Evolutionary conservation across 192 early-diverging fungal genomes (phyloP).

Genomic region (Linderina pennispora): DNA sequence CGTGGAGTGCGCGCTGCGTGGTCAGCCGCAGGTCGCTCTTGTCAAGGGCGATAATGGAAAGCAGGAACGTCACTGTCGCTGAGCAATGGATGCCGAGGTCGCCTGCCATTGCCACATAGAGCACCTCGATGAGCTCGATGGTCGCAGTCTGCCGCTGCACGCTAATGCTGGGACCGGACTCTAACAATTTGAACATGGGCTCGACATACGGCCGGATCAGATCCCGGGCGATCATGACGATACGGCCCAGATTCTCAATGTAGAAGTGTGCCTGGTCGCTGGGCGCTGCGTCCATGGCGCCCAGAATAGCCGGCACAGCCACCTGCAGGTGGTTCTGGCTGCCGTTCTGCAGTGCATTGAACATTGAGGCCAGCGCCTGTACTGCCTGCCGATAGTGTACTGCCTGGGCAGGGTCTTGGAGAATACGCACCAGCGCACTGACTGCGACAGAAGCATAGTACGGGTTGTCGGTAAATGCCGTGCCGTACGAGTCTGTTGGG

Average conservation of each 20-base stretch:
- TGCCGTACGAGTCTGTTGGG: slow-evolving; percentile 17
- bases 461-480: slow-evolving; percentile 51
- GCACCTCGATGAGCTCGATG: slow-evolving; percentile 80
- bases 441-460: slow-evolving; percentile 93
- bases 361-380: slow-evolving; percentile 90
- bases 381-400: slow-evolving; percentile 81
- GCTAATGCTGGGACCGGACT: slow-evolving; percentile 66
- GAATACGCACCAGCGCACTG: slow-evolving; percentile 80
- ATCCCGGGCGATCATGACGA: slow-evolving; percentile 85
- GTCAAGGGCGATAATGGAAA: slow-evolving; percentile 84
- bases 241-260: slow-evolving; percentile 75
- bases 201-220: slow-evolving; percentile 85
- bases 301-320: slow-evolving; percentile 82
- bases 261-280: slow-evolving; percentile 76
- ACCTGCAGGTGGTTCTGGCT: slow-evolving; percentile 14
- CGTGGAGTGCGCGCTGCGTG: slow-evolving; percentile 67
- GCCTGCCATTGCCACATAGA: slow-evolving; percentile 80
- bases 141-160: slow-evolving; percentile 55
- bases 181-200: slow-evolving; percentile 77
- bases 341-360: slow-evolving; percentile 60
- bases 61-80: slow-evolving; percentile 72
- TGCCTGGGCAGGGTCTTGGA: slow-evolving; percentile 74
- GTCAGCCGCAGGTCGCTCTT: slow-evolving; percentile 57
- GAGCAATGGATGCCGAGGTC: slow-evolving; percentile 89
- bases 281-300: slow-evolving; percentile 79